These are phyloP conservation scores for Salix viminalis DNA, from an alignment of 345 rosid genomes.

Conservation along the genomic window DNA sequence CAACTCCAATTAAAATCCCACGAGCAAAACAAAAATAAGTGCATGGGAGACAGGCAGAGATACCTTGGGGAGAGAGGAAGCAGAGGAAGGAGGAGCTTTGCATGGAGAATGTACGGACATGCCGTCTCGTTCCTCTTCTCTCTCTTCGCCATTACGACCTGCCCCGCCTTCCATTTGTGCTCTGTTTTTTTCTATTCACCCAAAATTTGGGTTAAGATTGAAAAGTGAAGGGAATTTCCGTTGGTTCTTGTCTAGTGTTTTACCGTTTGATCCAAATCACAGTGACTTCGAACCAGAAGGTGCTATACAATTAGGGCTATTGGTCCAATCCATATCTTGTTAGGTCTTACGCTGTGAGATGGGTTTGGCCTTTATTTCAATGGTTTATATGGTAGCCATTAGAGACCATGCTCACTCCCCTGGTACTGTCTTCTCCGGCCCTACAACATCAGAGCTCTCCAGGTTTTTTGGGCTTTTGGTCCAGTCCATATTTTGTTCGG, in stretches of 20 bases:
- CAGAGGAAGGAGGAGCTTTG: constrained; percentile 93
- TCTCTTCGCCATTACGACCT: constrained; percentile 32
- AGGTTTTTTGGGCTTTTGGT: too few relatives aligned
- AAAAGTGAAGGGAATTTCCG: neutral
- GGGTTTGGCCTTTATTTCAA: neutral
- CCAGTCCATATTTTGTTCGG: too few relatives aligned
- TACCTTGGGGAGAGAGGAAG: constrained; percentile 91
- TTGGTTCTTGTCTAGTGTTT: constrained; percentile 8
- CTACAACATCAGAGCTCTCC: too few relatives aligned
- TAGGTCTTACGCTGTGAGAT: neutral
- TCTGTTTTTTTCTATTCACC: neutral
- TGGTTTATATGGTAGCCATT: too few relatives aligned
- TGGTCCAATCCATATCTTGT: neutral
- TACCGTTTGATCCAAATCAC: constrained; percentile 6
- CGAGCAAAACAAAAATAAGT: neutral
- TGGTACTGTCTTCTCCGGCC: too few relatives aligned
- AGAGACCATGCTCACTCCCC: too few relatives aligned
- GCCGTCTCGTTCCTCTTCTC: constrained; percentile 83
- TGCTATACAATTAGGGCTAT: neutral
- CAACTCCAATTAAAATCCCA: neutral
- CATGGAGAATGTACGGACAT: constrained; percentile 92
- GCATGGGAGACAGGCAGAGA: neutral
- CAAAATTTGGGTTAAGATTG: neutral
- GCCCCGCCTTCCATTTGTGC: constrained; percentile 28
- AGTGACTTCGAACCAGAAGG: neutral